Evolutionary conservation across 129 eudicot species (phyloP).

Genomic region (Saposhnikovia divaricata): DNA sequence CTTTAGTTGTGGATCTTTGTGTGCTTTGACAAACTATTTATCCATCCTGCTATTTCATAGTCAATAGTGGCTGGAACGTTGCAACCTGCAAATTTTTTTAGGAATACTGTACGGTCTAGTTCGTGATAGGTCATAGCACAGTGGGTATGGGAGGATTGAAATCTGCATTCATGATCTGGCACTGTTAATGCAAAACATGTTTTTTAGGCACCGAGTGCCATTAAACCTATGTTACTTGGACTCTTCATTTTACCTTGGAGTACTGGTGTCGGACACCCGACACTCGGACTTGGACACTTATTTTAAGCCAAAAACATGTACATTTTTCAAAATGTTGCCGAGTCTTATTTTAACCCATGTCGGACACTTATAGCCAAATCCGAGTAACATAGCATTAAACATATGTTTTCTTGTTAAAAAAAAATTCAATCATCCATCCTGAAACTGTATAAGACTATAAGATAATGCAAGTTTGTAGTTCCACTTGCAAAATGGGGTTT

Average conservation of each 20-base stretch:
- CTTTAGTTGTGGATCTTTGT: neutral
- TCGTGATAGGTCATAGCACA: neutral
- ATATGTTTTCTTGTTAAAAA: neutral
- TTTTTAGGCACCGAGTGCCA: neutral
- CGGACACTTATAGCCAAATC: too few species aligned
- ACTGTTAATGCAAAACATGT: neutral
- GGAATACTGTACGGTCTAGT: neutral
- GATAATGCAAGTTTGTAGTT: neutral
- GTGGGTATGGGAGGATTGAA: neutral
- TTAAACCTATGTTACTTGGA: neutral
- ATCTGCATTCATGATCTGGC: neutral
- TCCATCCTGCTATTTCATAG: neutral
- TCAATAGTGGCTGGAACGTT: neutral
- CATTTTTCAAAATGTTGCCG: too few species aligned
- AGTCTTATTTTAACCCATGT: too few species aligned
- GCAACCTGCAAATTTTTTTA: neutral
- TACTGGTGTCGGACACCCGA: too few species aligned
- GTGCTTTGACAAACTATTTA: neutral
- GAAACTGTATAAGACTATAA: neutral
- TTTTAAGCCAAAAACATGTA: too few species aligned
- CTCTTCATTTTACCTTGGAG: too few species aligned
- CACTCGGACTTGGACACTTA: too few species aligned
- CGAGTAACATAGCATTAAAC: neutral
- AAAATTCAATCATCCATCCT: neutral
- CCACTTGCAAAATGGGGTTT: neutral